Conservation (phyloP, 106 monocot species). For the Allium cepa region DNA sequence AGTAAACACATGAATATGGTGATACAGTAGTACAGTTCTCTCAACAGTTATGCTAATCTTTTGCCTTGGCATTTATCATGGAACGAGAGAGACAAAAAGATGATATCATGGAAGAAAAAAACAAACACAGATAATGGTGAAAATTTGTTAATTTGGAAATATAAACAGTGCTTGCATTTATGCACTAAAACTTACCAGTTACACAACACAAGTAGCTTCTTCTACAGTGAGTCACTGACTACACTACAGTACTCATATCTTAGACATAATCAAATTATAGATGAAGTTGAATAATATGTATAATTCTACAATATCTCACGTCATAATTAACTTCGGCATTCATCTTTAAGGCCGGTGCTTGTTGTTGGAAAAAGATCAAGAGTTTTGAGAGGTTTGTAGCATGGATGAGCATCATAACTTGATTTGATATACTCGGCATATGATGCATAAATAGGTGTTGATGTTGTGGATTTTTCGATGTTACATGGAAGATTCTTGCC, state of each 20-base stretch:
- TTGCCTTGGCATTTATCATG: background rate
- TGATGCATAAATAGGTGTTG: background rate
- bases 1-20: too few species aligned
- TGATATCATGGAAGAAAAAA: background rate
- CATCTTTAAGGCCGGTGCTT: conserved; percentile 48
- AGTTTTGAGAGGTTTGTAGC: conserved; percentile 45
- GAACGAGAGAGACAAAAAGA: background rate
- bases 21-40: too few species aligned
- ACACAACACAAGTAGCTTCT: background rate
- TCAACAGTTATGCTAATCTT: background rate
- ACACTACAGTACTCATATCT: background rate
- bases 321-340: conserved; percentile 23
- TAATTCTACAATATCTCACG: too few species aligned
- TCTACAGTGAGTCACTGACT: background rate
- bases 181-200: background rate
- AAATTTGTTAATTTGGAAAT: background rate
- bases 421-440: background rate
- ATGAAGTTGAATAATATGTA: too few species aligned
- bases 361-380: conserved; percentile 71
- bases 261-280: too few species aligned
- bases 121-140: background rate
- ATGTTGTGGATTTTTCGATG: conserved; percentile 15
- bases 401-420: conserved; percentile 1
- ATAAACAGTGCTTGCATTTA: background rate
- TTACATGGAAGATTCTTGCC: conserved; percentile 34